Evolutionary conservation across 2,329 filamentous ascomycete species (phyloP).

Genomic region (Scopulariopsis brevicaulis): DNA sequence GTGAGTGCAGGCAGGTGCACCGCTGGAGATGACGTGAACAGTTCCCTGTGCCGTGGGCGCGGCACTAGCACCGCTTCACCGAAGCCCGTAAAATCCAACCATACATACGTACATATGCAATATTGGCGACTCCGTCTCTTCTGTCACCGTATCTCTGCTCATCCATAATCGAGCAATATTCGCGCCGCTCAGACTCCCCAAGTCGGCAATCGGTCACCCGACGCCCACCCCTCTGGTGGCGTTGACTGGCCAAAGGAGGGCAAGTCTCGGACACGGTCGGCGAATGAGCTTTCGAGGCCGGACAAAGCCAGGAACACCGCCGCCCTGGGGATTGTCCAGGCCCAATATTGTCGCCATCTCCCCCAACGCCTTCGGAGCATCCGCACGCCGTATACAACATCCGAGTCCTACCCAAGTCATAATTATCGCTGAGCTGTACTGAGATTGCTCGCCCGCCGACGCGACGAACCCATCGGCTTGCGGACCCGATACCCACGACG

Average conservation of each 20-base stretch:
- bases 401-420: not conserved
- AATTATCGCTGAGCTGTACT: not conserved
- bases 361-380: not conserved
- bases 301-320: not conserved
- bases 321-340: not conserved
- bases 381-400: not conserved
- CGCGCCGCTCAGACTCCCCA: not conserved
- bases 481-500: not conserved
- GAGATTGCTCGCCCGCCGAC: not conserved
- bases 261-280: not conserved
- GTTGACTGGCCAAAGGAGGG: not conserved
- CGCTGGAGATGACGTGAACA: no score
- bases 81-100: no score
- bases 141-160: not conserved
- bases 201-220: slow-evolving; percentile 1
- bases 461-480: not conserved
- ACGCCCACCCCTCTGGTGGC: not conserved
- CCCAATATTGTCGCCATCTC: not conserved
- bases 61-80: no score
- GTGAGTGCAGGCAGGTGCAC: no score
- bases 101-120: not conserved
- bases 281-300: not conserved
- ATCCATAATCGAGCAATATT: not conserved
- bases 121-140: not conserved
- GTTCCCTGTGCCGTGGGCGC: no score